phyloP scores from a whole-genome alignment of 768 basidiomycete species.

The Collybiopsis confluens region DNA sequence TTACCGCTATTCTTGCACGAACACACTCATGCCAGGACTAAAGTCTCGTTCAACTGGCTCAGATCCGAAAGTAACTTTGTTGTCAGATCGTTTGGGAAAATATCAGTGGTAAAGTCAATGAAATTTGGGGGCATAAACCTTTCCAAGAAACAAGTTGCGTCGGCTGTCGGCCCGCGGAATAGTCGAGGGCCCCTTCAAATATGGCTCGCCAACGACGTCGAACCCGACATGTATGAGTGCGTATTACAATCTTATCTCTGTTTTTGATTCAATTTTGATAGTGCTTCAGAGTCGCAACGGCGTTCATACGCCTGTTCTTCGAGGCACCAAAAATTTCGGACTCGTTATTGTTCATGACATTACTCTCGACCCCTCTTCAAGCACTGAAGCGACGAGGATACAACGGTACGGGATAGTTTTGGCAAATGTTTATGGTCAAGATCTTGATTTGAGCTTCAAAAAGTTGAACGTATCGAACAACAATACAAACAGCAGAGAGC shows the following conservation, averaged over 20 bases:
- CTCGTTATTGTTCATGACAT: slow-evolving; percentile 86
- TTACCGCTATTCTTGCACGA: slow-evolving; percentile 91
- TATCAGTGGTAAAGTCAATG: slow-evolving; percentile 60
- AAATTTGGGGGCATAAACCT: slow-evolving; percentile 44
- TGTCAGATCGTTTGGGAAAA: slow-evolving; percentile 63
- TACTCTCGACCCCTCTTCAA: slow-evolving; percentile 85
- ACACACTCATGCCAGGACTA: slow-evolving; percentile 63
- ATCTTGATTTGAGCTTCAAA: slow-evolving; percentile 5
- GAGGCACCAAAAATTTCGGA: slow-evolving; percentile 81
- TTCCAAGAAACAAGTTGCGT: slow-evolving; percentile 60
- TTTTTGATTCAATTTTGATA: neutral
- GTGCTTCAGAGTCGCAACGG: slow-evolving; percentile 67
- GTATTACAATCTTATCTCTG: slow-evolving; percentile 32
- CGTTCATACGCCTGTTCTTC: slow-evolving; percentile 77
- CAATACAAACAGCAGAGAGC: slow-evolving; percentile 67
- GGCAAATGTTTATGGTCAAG: neutral
- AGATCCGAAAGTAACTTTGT: slow-evolving; percentile 59
- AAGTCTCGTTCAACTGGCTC: slow-evolving; percentile 65
- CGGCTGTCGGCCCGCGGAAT: slow-evolving; percentile 60
- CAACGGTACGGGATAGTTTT: slow-evolving; percentile 48
- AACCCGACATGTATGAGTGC: slow-evolving; percentile 91
- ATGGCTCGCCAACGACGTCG: slow-evolving; percentile 70
- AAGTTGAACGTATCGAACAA: slow-evolving; percentile 88
- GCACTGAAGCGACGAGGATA: slow-evolving; percentile 81
- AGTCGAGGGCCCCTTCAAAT: slow-evolving; percentile 62